Evolutionary conservation across 352 stramenopile genomes (phyloP), one percentile per base, ranked within the genome.

Genomic region (Pythium phragmiticola): DNA sequence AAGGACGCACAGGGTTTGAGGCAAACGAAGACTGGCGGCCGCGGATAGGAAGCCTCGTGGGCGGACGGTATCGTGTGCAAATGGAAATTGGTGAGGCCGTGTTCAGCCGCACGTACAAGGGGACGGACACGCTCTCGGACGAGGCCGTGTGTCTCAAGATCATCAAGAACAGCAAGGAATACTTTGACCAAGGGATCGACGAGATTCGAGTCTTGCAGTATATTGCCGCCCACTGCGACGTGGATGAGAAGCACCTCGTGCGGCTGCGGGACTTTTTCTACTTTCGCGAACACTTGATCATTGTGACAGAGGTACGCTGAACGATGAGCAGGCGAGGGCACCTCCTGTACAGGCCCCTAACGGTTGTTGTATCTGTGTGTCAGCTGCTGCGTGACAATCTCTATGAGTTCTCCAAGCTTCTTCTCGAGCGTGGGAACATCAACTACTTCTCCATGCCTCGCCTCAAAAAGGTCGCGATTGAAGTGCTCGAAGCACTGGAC

Each of bases 111-210:
- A 91, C 85, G 23, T 94, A 92, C 75, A 92, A 92, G 55, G 88
- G 82, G 36, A 55, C 77, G 7, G 83, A 94, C 63, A 77, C 70
- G 23, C 72, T 39, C 1, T 86, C 70, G 16, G 73, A 94, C 53
- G 66, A 95, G 57, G 76, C 87, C 52, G 96, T 99, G 48, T 99
- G 96, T 63, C 72, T 99, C 26, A 99, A 99, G 70, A 94, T 99
- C 30, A 98, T 99, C 74, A 99, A 99, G 76, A 99, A 99, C 80
- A 98, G 96, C 59, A 99, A 99, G 74, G 97, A 99, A 65, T 99
- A 98, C 74, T 98, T 99, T 68, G 98, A 99, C 65, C 98, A 99
- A 75, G 85, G 84, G 5, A 69, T 94, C 26, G 85, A 94, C 52
- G 85, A 94, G 34, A 90, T 94, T 49, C 81, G 84, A 4, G 64